phyloP scores from a whole-genome alignment of 352 stramenopile species.

The Phytophthora citricola region DNA sequence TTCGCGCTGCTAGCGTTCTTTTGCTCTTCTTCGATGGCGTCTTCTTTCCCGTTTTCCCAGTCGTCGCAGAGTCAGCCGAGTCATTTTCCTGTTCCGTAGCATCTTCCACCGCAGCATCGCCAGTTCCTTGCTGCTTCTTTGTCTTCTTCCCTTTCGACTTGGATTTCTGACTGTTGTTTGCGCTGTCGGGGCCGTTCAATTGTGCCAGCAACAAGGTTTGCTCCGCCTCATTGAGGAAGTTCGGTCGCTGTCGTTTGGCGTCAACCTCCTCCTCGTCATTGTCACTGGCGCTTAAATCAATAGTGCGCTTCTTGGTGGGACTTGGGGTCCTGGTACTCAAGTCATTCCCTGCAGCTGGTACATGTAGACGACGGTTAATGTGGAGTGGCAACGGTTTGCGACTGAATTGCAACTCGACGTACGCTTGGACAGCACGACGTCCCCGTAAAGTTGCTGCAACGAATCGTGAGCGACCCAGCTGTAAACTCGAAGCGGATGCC shows the following conservation, averaged over 20 bases:
- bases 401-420: slow-evolving; percentile 12
- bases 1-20: slow-evolving; percentile 22
- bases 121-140: slow-evolving; percentile 13
- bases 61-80: slow-evolving; percentile 2
- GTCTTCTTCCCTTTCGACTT: slow-evolving; percentile 23
- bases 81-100: slow-evolving; percentile 10
- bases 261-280: slow-evolving; percentile 39
- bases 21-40: slow-evolving; percentile 46
- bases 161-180: slow-evolving; percentile 4
- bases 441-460: slow-evolving; percentile 75
- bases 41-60: slow-evolving; percentile 22
- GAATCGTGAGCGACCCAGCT: slow-evolving; percentile 66
- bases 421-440: slow-evolving; percentile 71
- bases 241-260: slow-evolving; percentile 57
- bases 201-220: slow-evolving; percentile 67
- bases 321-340: slow-evolving; percentile 7
- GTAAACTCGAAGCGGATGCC: slow-evolving; percentile 76
- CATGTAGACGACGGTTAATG: background rate
- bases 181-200: slow-evolving; percentile 45
- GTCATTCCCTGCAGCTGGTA: slow-evolving; percentile 16
- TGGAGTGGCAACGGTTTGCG: background rate
- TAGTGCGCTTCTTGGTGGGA: slow-evolving; percentile 61
- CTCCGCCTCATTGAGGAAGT: slow-evolving; percentile 69
- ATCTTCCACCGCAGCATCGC: slow-evolving; percentile 7
- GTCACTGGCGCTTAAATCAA: slow-evolving; percentile 45